Base-by-base conservation (phyloP, 176 grass and related monocot genomes). In the Hordeum marinum region DNA sequence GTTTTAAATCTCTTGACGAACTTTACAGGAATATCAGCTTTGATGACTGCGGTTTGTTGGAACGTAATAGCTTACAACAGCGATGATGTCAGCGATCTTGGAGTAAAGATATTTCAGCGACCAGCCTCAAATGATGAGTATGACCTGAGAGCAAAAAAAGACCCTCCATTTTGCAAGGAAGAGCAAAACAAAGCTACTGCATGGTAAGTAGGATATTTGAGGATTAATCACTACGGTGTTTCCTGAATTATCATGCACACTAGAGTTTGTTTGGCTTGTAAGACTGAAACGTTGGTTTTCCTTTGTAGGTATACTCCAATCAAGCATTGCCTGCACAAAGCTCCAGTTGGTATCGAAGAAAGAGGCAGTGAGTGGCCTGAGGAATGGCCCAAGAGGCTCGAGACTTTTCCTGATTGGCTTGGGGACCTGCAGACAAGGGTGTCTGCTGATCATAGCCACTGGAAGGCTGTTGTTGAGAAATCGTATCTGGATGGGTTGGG, bases 361-460 rank as follows among this genome's bases (percentile, higher is more conserved):
- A 88, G 91, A 79, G 96, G 93, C 25, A 95, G 89, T 76, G 93
- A 94, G 34, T 98, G 96, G 96, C 96, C 96, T 70, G 93, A 91
- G 66, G 93, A 98, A 17, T 98, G 96, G 96, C 96, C 93, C 36
- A 98, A 92, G 88, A 95, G 96, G 89, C 81, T 98, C 8, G 89
- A 89, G 40, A 86, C 74, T 59, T 94, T 84, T 78, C 89, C 93
- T 62, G 96, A 98, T 14, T 98, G 96, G 96, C 91, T 98, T 50
- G 89, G 85, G 26, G 91, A 94, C 65, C 89, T 83, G 65, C 85
- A 94, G 37, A 87, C 84, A 83, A 90, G 82, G 55, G 82, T 95
- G 68, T 71, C 78, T 61, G 77, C 91, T 50, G 96, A 98, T 80
- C 83, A 87, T 79, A 74, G 78, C 14, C 96, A 94, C 25, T 98